Evolutionary conservation across 208 protist species (phyloP), one percentile per base, ranked within the genome.

Genomic region (Herpetomonas samuelpessoai): DNA sequence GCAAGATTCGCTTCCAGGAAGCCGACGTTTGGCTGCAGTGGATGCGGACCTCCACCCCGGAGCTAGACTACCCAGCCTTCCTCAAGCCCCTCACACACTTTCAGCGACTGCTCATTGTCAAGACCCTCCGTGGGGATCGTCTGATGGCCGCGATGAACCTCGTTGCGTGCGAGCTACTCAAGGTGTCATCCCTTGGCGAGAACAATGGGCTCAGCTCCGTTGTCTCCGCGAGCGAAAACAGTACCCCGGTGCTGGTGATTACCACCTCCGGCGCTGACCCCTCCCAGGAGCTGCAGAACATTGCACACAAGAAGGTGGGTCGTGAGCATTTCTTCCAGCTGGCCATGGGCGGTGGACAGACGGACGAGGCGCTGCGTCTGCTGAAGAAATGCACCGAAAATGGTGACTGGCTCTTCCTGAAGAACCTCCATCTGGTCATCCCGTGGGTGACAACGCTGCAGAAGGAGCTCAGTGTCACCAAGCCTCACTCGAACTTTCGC

Each of bases 341-440:
- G 19, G 97, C 97, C 27, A 98, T 99, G 94, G 97, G 98, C 50
- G 93, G 93, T 53, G 95, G 95, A 9, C 93, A 98, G 80, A 93
- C 81, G n/a, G 84, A 93, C 16, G 86, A 91, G 50, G 96, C 95
- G 9, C 64, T 98, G 70, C 63, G 71, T 19, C 68, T 96, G 47
- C 68, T 98, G 29, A 71, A 76, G 25, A 51, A 68, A 30, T 83
- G 76, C 57, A 77, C 91, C 16, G 76, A 75, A 62, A 82, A 78
- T 47, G 96, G 97, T 26, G 76, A 96, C 38, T 98, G 95, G 96
- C 64, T 98, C 7, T 95, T 97, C 62, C 72, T 99, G 38, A 99
- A 99, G 79, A 99, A 99, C 76, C 58, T 98, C 16, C 97, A 99
- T 68, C 82, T 99, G 18, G 97, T 98, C 28, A 88, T 97, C 55